Percentiles rank a stretch among this genome's conserved stretches.
Conservation (phyloP, 208 protist species). For the Trypanosoma cruzi region DNA sequence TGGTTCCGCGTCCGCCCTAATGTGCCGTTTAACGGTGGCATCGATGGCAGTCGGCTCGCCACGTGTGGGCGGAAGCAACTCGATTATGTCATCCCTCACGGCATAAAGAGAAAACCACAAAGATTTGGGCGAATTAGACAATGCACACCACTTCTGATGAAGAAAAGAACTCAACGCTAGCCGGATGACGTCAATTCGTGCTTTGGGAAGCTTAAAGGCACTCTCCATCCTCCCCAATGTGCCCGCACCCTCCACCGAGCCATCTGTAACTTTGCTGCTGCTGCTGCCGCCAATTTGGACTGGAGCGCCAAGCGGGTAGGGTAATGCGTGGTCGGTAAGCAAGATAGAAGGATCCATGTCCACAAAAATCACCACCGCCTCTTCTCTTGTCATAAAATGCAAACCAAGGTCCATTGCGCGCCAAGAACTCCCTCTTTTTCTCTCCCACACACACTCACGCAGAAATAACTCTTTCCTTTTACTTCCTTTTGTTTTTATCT, state of each 20-base stretch:
- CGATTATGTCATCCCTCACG: slow-evolving; percentile 28
- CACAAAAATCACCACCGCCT: slow-evolving; percentile 53
- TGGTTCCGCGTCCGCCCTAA: slow-evolving; percentile 8
- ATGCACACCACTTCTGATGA: slow-evolving; percentile 34
- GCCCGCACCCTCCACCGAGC: neutral
- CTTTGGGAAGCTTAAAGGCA: slow-evolving; percentile 24
- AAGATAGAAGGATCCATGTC: slow-evolving; percentile 44
- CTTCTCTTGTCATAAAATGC: slow-evolving; percentile 35
- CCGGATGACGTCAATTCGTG: slow-evolving; percentile 38
- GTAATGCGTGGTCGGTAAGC: slow-evolving; percentile 42
- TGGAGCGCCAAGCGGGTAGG: slow-evolving; percentile 4
- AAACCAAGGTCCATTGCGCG: slow-evolving; percentile 23
- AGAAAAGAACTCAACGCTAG: slow-evolving; percentile 46
- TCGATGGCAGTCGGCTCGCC: slow-evolving; percentile 9
- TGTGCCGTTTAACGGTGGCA: slow-evolving; percentile 9
- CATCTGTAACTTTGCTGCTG: neutral
- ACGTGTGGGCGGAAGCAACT: slow-evolving; percentile 30
- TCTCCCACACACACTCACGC: no score
- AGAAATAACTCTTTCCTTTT: neutral
- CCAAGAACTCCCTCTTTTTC: no score
- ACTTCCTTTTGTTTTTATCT: neutral
- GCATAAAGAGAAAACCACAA: slow-evolving; percentile 47
- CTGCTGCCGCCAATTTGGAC: neutral
- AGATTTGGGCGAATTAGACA: slow-evolving; percentile 18
- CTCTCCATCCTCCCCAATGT: neutral